Conservation (phyloP, 1,139 yeast genomes). For the Lodderomyces oxycetoniae region DNA sequence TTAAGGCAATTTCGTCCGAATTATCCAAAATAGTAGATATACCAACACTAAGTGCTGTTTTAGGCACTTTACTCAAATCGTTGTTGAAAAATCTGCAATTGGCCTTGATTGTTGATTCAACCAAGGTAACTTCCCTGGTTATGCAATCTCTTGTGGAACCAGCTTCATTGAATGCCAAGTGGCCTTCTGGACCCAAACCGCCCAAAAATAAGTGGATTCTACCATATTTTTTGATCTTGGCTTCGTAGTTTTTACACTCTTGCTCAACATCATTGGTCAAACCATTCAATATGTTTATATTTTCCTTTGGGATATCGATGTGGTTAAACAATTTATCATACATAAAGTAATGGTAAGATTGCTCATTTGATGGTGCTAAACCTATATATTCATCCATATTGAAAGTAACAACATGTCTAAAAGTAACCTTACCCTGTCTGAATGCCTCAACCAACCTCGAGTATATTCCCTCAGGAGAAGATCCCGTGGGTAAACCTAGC, state of each 20-base stretch:
- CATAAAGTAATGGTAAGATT: slow-evolving; percentile 62
- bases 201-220: slow-evolving; percentile 56
- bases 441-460: slow-evolving; percentile 44
- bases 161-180: slow-evolving; percentile 59
- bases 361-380: slow-evolving; percentile 43
- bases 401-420: slow-evolving; percentile 55
- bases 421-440: slow-evolving; percentile 41
- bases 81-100: slow-evolving; percentile 53
- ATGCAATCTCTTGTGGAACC: slow-evolving; percentile 46
- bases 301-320: slow-evolving; percentile 50
- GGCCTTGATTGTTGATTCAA: slow-evolving; percentile 50
- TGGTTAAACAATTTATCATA: slow-evolving; percentile 55
- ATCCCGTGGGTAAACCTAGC: slow-evolving; percentile 61
- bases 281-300: slow-evolving; percentile 56
- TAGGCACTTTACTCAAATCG: slow-evolving; percentile 48
- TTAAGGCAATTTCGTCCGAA: slow-evolving; percentile 48
- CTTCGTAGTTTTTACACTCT: slow-evolving; percentile 52
- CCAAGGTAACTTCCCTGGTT: slow-evolving; percentile 50
- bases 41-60: slow-evolving; percentile 53
- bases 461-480: slow-evolving; percentile 60
- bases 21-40: slow-evolving; percentile 58
- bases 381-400: slow-evolving; percentile 63
- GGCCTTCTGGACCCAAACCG: slow-evolving; percentile 64
- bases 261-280: slow-evolving; percentile 40
- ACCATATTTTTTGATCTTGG: slow-evolving; percentile 45